Conservation (phyloP, 257 asterid genomes). For the Buddleja alternifolia region DNA sequence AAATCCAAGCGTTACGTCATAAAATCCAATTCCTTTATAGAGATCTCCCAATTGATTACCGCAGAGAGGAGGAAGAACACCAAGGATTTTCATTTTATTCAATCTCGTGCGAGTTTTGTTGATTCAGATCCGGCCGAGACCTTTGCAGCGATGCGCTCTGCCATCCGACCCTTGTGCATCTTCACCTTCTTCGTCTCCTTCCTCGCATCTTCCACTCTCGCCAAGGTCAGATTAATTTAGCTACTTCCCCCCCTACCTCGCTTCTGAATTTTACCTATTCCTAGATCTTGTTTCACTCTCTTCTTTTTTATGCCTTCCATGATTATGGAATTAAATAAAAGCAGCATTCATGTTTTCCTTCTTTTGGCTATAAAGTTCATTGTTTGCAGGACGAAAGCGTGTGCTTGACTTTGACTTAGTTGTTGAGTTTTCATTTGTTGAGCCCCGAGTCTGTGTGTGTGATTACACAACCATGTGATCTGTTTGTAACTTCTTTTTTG, state of each 20-base stretch:
- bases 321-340: too few relatives aligned
- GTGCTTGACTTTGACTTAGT: conserved; percentile 10
- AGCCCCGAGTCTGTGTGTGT: background rate
- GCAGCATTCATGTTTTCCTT: background rate
- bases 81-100: conserved; percentile 12
- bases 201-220: conserved; percentile 34
- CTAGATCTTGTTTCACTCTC: conserved; percentile 21
- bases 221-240: too few relatives aligned
- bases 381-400: background rate
- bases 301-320: too few relatives aligned
- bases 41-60: conserved; percentile 27
- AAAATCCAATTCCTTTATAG: conserved; percentile 10
- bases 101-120: conserved; percentile 18
- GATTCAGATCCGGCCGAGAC: conserved; percentile 37
- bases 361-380: background rate
- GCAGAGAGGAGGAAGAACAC: background rate
- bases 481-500: background rate
- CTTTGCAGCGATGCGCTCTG: conserved; percentile 34
- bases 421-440: conserved; percentile 8
- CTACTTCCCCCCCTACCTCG: conserved; percentile 5
- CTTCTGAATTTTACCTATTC: conserved; percentile 15
- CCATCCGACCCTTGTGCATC: conserved; percentile 32
- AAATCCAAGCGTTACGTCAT: too few relatives aligned
- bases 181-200: conserved; percentile 24
- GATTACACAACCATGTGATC: background rate